Conservation (phyloP, 371 early-diverging fungal species). For the Mortierella sp. region DNA sequence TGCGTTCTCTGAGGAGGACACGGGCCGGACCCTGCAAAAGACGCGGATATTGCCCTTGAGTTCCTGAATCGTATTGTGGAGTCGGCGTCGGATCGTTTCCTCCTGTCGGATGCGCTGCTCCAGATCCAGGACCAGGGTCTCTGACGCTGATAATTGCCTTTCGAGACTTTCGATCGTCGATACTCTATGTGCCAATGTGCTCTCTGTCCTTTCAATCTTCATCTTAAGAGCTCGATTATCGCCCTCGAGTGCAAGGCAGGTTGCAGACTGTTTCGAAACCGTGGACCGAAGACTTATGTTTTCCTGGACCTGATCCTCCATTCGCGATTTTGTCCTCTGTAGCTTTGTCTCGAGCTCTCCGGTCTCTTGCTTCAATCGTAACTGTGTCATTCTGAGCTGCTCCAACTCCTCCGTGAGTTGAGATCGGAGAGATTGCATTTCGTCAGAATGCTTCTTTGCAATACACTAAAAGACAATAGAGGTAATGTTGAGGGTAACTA, state of each 20-base stretch:
- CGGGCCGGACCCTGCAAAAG: slow-evolving; percentile 95
- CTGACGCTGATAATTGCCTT: slow-evolving; percentile 52
- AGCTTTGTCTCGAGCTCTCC: slow-evolving; percentile 49
- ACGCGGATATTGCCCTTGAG: slow-evolving; percentile 98
- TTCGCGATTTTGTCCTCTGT: slow-evolving; percentile 23
- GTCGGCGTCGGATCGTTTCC: slow-evolving; percentile 80
- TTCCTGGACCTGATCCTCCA: slow-evolving; percentile 50
- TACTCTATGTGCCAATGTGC: slow-evolving; percentile 58
- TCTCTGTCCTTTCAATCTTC: slow-evolving; percentile 63
- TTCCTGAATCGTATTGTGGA: slow-evolving; percentile 96
- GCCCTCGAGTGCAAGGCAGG: slow-evolving; percentile 60
- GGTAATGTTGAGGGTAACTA: too few species aligned
- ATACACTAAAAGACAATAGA: slow-evolving; percentile 20
- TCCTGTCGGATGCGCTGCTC: slow-evolving; percentile 78
- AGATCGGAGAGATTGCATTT: slow-evolving; percentile 55
- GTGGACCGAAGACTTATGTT: slow-evolving; percentile 55
- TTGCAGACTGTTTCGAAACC: slow-evolving; percentile 61
- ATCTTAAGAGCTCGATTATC: slow-evolving; percentile 57
- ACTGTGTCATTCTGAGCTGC: slow-evolving; percentile 58
- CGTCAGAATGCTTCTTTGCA: slow-evolving; percentile 61
- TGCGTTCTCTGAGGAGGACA: slow-evolving; percentile 33
- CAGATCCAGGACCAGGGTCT: slow-evolving; percentile 56
- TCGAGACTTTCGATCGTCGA: slow-evolving; percentile 62
- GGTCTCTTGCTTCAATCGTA: slow-evolving; percentile 54
- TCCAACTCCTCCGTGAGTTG: slow-evolving; percentile 58